Base-by-base conservation (phyloP, 257 asterid genomes). In the Nicotiana paniculata region DNA sequence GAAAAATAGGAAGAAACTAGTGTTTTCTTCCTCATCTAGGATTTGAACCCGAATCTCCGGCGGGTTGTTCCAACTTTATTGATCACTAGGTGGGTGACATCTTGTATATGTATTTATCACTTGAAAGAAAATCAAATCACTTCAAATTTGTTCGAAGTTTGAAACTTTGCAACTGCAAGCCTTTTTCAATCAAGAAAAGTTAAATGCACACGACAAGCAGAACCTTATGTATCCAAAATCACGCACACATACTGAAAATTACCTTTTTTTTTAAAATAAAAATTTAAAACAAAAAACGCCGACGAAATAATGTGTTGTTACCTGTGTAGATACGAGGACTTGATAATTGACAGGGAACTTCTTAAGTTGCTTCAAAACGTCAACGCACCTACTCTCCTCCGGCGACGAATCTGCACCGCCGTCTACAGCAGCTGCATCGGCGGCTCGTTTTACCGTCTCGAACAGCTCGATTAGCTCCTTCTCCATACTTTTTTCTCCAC, bases 311-410 rank as follows among this genome's bases (percentile, higher is more conserved):
- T 62, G 64, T 70, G n/a, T 61, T 70, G 37, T 46, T 82, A 93
- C 99, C 98, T 93, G 96, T 10, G 97, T 89, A 72, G 98, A 92
- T 37, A 95, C 97, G 72, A 95, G 97, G 81, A 95, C 88, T 48
- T 91, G 91, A 85, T 95, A 95, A 88, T 86, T 93, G 54, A 95
- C 93, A n/a, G 98, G 99, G 84, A 94, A 91, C 82, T 89, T 83
- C 89, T 91, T 92, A 80, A 96, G 97, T 81, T 51, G 89, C 65
- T 88, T 89, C 58, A 96, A 88, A 1, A 89, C 92, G 35, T 96
- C 95, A 12, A 96, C 81, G 83, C 97, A 92, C 21, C 89, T 88
- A 21, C 83, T 89, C 87, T 89, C 97, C 54, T 81, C 83, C 46
- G 83, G 78, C 37, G 78, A 72, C 21, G 78, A 72, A 46, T 72